Evolutionary conservation across 2,329 filamentous ascomycete genomes (phyloP), one percentile per base, ranked within the genome.

Genomic region (Sporothrix euskadiensis): DNA sequence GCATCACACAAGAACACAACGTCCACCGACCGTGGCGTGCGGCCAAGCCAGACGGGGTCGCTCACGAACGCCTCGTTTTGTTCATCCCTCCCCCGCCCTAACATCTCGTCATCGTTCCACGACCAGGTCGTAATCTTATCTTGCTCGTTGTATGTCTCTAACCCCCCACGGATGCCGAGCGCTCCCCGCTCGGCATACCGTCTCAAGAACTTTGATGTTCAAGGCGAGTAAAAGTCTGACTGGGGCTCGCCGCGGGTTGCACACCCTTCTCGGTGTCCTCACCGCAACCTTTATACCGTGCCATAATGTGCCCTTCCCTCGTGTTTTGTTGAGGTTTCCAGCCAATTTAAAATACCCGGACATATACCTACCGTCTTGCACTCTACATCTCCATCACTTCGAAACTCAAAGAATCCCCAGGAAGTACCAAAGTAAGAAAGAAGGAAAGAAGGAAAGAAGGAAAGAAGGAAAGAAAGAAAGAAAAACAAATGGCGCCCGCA

Each of bases 91-190:
- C 12, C 19, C 32, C n/a, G 6, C n/a, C 32, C 49, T 57, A 16
- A 49, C 19, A 39, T 41, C 44, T 59, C 68, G 49, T 56, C 68
- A 59, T 70, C 52, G 68, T 70, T 39, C 35, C 49, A 70, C 52
- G 4, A 26, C 49, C 68, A 57, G 14, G 41, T 59, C 39, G 66
- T 57, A 12, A 57, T 70, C 35, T 47, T 44, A 57, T 70, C 68
- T 56, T 70, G 68, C 68, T 70, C 35, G 44, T 44, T n/a, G 35
- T 35, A n/a, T 54, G 12, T 41, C 52, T 52, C 65, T 56, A n/a
- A 19, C 8, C 35, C 66, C 66, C 30, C 66, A 56, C 47, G 49
- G 32, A 69, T 49, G 44, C 65, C 26, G 26, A 52, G 32, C 26
- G n/a, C 63, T 30, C 22, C 41, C 2, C 26, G 26, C 49, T 47